Conservation (phyloP, 495 filamentous ascomycete genomes). For the Penicillium ochrochloron region DNA sequence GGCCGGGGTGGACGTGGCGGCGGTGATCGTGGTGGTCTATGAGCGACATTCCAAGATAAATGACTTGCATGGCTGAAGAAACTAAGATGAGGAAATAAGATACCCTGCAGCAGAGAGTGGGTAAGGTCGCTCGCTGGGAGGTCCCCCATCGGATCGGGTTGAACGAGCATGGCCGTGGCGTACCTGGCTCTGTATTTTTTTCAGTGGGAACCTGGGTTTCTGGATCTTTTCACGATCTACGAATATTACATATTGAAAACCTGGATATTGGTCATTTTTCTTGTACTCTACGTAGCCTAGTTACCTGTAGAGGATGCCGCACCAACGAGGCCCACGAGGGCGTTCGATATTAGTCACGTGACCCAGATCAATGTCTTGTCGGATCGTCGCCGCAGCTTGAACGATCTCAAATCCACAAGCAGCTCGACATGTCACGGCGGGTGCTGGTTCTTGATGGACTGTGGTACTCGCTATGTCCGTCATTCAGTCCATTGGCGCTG, state of each 20-base stretch:
- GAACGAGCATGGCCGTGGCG: conserved; percentile 52
- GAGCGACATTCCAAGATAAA: conserved; percentile 7
- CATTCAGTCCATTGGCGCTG: conserved; percentile 40
- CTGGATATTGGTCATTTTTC: conserved; percentile 4
- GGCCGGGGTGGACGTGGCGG: conserved; percentile 49
- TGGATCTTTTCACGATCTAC: conserved; percentile 31
- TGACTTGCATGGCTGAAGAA: conserved; percentile 30
- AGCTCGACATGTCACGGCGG: conserved; percentile 49
- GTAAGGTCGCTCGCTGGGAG: conserved; percentile 34
- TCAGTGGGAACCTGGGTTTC: conserved; percentile 40
- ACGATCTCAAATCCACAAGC: conserved; percentile 1
- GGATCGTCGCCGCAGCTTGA: background rate
- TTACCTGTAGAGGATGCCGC: background rate
- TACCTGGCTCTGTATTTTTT: conserved; percentile 51
- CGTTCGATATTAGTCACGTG: conserved; percentile 15
- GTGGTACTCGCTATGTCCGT: conserved; percentile 71
- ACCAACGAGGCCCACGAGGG: background rate
- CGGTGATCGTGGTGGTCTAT: conserved; percentile 20
- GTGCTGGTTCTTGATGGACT: conserved; percentile 62
- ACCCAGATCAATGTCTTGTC: background rate
- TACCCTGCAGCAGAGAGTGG: conserved; percentile 44
- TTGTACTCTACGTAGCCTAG: background rate
- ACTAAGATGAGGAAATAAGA: conserved; percentile 36
- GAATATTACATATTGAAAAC: conserved; percentile 27
- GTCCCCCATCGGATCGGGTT: conserved; percentile 34